Conservation (phyloP, 2,329 filamentous ascomycete species). For the Talaromyces sp. region DNA sequence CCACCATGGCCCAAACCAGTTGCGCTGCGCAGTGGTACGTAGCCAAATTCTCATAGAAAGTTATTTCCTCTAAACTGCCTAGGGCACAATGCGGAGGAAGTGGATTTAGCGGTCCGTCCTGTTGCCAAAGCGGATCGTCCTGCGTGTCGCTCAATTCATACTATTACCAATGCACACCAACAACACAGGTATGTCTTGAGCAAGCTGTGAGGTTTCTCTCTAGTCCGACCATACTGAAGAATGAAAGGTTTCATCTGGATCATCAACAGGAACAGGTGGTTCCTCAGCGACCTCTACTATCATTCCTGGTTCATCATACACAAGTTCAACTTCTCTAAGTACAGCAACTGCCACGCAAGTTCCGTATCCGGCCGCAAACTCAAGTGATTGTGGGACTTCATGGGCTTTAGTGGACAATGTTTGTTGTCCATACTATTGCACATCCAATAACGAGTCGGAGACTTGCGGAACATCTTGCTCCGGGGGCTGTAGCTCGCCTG, state of each 20-base stretch:
- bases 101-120: not conserved
- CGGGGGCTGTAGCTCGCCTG: constrained; percentile 7
- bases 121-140: constrained; percentile 5
- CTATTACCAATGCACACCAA: constrained; percentile 14
- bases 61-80: not conserved
- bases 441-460: constrained; percentile 15
- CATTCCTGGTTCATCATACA: constrained; percentile 1
- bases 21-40: constrained; percentile 1
- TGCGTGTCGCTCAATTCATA: constrained; percentile 3
- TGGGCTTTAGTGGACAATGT: constrained; percentile 15
- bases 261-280: not conserved
- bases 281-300: not conserved
- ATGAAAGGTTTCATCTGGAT: not conserved
- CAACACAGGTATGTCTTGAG: not conserved
- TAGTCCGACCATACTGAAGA: not conserved
- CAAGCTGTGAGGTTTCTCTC: not conserved
- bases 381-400: constrained; percentile 5
- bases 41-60: not conserved
- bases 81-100: constrained; percentile 12
- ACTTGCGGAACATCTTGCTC: constrained; percentile 3
- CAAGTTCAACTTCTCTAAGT: not conserved
- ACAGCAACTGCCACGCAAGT: constrained; percentile 4
- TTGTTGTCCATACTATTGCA: constrained; percentile 14
- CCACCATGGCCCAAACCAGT: not conserved
- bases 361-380: constrained; percentile 7